Evolutionary conservation across 305 asterid species (phyloP).

Genomic region (Nicotiana rustica): DNA sequence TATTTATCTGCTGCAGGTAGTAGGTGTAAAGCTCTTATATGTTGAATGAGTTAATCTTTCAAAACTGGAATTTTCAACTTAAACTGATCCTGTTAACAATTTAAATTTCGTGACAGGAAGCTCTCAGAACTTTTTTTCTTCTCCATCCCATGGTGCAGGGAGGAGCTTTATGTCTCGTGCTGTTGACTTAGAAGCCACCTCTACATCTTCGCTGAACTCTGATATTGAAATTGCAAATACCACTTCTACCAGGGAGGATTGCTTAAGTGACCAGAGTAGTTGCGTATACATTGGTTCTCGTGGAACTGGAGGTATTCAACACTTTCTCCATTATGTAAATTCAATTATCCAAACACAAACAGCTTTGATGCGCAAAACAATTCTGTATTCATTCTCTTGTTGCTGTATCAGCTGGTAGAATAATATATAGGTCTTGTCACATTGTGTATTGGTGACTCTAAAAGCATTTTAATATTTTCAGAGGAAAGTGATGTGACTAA

Average conservation of each 20-base stretch:
- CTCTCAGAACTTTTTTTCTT: conserved; percentile 54
- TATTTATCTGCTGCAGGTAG: conserved; percentile 85
- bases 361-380: neutral
- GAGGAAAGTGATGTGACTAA: too few species aligned
- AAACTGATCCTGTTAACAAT: conserved; percentile 9
- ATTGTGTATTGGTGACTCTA: conserved; percentile 16
- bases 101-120: conserved; percentile 59
- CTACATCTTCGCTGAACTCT: conserved; percentile 48
- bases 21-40: neutral
- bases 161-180: conserved; percentile 69
- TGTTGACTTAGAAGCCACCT: conserved; percentile 55
- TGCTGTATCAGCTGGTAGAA: neutral
- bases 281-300: conserved; percentile 78
- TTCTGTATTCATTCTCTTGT: conserved; percentile 6
- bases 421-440: conserved; percentile 12
- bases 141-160: conserved; percentile 64
- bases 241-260: conserved; percentile 46
- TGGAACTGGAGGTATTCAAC: conserved; percentile 72
- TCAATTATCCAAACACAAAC: neutral
- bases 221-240: conserved; percentile 53
- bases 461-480: neutral
- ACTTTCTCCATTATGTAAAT: neutral
- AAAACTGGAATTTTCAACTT: conserved; percentile 18
- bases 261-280: conserved; percentile 47
- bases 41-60: neutral